Base-by-base conservation (phyloP, 1,284 basidiomycete species). In the Ceratorhiza oryzae-sativae region DNA sequence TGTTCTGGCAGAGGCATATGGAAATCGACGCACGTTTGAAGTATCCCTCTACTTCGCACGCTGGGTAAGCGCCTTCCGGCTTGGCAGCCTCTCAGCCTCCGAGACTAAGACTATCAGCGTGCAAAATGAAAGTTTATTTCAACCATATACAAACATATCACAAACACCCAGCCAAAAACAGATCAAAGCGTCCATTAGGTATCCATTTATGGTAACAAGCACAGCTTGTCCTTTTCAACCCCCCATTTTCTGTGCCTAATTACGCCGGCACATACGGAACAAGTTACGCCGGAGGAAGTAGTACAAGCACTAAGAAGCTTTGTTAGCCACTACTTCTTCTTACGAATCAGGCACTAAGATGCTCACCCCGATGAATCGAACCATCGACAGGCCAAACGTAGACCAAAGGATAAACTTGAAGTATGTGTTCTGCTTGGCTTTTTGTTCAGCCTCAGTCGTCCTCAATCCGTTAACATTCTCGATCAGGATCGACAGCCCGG, bases 291-390 rank as follows among this genome's bases (percentile, higher is more conserved):
- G 91, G 84, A 93, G 87, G 85, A 89, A 92, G 83, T 93, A 94
- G 80, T 79, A 92, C 76, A 93, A 78, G 79, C 91, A 93, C 91
- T 93, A 76, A 48, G 63, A 58, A 48, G 6, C 23, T 72, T 8
- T 68, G 71, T 81, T 62, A 79, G 74, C n/a, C 25, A 39, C 23
- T 71, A 60, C 23, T 32, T 20, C 53, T 39, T 39, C 42, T 25
- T 36, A 2, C n/a, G 48, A 30, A 41, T 18, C 25, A 32, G 25
- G n/a, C 42, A 30, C 58, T 13, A 27, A 51, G 65, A 20, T 0
- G 87, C 93, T 78, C 80, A 95, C 93, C 77, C 94, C 94, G 45
- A 82, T 74, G 80, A 98, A 96, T 53, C 95, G 87, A 76, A 98
- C 87, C 49, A 87, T 81, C 4, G 93, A 86, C 25, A 98, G 84